Base-by-base conservation (phyloP, 2,329 filamentous ascomycete species). In the Grosmannia serpens region DNA sequence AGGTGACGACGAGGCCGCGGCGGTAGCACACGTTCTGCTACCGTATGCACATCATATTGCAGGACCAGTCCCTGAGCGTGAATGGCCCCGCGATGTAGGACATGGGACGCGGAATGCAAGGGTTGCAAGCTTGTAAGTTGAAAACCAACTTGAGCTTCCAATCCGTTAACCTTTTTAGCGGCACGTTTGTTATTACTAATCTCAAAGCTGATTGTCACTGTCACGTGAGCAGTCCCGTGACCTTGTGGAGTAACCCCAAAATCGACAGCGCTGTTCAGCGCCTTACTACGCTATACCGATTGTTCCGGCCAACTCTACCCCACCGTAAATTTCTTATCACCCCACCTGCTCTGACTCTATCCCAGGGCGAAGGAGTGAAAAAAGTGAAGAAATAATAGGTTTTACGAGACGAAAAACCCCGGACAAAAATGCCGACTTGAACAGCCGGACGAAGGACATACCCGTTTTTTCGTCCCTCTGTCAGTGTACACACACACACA, bases 301-400 rank as follows among this genome's bases (percentile, higher is more conserved):
- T 20, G 38, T 13, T 33, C 31, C 38, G 15, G 38, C 41, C n/a
- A 44, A 17, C 17, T n/a, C 41, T 24, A 41, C 53, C 60, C 60
- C 60, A 47, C 60, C 55, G 52, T 53, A 58, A 61, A 61, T 61
- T 59, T 59, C 53, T 58, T 50, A 60, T 58, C 57, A 60, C 56
- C 60, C 60, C 54, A 55, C 60, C 49, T 38, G 33, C 29, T n/a
- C 11, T 22, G 47, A 29, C 24, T 57, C 56, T 62, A 52, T 57
- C 44, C 56, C 50, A 54, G 52, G 22, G 46, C 17, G 10, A 24
- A 27, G 53, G 26, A 31, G 20, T 51, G 46, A 49, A 51, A 52
- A 54, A 53, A 59, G 46, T 7, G 24, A 50, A 2, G 5, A 29
- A 29, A 2, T 17, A 29, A 29, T 9, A 50, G 26, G 47, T 17